A percentile compares a stretch with the other conserved stretches of the same genome.
Conservation (phyloP, 352 stramenopile genomes). For the Phytophthora nicotianae region DNA sequence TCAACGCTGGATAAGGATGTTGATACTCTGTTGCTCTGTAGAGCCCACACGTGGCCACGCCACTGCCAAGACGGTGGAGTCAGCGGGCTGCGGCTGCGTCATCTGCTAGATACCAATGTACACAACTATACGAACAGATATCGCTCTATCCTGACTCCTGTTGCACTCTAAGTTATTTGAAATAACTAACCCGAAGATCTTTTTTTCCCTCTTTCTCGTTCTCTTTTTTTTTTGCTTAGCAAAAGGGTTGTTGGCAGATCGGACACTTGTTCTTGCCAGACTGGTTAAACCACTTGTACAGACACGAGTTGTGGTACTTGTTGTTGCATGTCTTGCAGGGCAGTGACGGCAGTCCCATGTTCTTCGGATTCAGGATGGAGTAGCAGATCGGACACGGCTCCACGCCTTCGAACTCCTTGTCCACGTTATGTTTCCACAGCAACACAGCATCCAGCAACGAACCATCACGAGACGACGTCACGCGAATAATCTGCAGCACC, state of each 20-base stretch:
- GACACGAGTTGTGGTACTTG: slow-evolving; percentile 93
- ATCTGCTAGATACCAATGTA: slow-evolving; percentile 44
- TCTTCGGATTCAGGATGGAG: slow-evolving; percentile 92
- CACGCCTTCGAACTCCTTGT: slow-evolving; percentile 93
- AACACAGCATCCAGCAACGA: slow-evolving; percentile 92
- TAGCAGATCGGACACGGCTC: slow-evolving; percentile 94
- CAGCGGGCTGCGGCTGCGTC: slow-evolving; percentile 66
- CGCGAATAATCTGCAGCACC: slow-evolving; percentile 93
- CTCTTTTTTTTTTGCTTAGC: slow-evolving; percentile 29
- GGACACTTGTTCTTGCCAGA: slow-evolving; percentile 94
- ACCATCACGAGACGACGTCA: slow-evolving; percentile 88
- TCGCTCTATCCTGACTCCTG: slow-evolving; percentile 35
- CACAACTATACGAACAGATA: slow-evolving; percentile 9
- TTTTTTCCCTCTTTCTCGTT: not conserved
- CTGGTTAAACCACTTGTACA: slow-evolving; percentile 96
- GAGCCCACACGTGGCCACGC: slow-evolving; percentile 28
- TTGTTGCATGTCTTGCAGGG: slow-evolving; percentile 92
- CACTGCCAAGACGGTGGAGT: slow-evolving; percentile 46
- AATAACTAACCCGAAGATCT: slow-evolving; percentile 23
- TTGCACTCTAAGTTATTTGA: slow-evolving; percentile 45
- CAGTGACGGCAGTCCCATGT: slow-evolving; percentile 87
- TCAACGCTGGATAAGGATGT: slow-evolving; percentile 1
- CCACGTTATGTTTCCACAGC: slow-evolving; percentile 93
- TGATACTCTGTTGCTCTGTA: slow-evolving; percentile 23
- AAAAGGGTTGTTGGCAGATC: slow-evolving; percentile 92